These are phyloP conservation scores for Sarocladium strictum DNA, from an alignment of 2,329 filamentous ascomycete species.

Conservation along the genomic window DNA sequence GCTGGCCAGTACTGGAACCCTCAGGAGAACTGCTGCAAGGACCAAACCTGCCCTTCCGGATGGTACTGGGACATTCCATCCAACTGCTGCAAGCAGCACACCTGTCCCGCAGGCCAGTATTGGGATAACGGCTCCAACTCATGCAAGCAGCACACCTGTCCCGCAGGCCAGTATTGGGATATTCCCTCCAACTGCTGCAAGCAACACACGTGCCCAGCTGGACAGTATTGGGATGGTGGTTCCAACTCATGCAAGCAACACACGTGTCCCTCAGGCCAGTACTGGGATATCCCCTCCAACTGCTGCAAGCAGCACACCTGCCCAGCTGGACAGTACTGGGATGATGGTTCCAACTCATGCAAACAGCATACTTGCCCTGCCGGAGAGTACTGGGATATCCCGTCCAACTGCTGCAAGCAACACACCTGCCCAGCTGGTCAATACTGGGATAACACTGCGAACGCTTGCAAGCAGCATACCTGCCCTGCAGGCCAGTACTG, in stretches of 20 bases:
- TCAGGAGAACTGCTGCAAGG: neutral
- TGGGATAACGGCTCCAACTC: neutral
- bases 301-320: neutral
- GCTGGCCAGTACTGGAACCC: constrained; percentile 5
- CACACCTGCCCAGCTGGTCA: neutral
- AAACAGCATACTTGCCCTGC: neutral
- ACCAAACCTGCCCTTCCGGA: neutral
- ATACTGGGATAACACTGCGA: neutral
- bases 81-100: constrained; percentile 4
- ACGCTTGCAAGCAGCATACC: neutral
- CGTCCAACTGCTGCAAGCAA: neutral
- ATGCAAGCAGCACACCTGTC: neutral
- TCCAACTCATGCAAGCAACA: neutral
- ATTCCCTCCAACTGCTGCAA: neutral
- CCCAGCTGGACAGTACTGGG: neutral
- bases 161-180: neutral
- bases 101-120: neutral
- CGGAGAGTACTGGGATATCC: neutral
- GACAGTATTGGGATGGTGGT: neutral
- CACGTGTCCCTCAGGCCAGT: neutral
- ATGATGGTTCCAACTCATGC: neutral
- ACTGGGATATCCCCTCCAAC: neutral
- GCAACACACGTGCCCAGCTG: neutral
- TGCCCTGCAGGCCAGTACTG: neutral
- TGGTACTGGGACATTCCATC: neutral